Evolutionary conservation across 352 stramenopile species (phyloP).

Genomic region (Globisporangium megalacanthum): DNA sequence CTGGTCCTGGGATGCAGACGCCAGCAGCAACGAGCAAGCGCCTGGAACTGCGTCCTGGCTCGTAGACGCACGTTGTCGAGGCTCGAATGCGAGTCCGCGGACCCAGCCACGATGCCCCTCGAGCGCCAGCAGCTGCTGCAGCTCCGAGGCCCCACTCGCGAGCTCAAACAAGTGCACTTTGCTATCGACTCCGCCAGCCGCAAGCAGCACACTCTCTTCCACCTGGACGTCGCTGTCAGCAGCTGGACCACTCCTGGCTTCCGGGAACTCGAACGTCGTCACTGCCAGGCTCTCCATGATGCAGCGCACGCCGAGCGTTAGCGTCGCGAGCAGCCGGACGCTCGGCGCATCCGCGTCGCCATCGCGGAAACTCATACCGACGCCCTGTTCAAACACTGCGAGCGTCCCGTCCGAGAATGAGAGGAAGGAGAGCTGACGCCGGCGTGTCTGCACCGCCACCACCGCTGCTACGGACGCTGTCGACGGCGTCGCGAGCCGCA

Average conservation of each 20-base stretch:
- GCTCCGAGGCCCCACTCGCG: neutral
- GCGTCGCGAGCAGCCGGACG: conserved; percentile 15
- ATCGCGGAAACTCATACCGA: too few species aligned
- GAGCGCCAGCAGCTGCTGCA: conserved; percentile 35
- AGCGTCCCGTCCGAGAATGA: conserved; percentile 49
- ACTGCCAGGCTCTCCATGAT: conserved; percentile 53
- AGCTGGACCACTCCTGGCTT: neutral
- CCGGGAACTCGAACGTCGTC: conserved; percentile 7
- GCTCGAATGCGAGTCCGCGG: conserved; percentile 51
- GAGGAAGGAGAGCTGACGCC: conserved; percentile 29
- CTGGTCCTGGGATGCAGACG: conserved; percentile 67
- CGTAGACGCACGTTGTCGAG: neutral
- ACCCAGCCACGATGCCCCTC: conserved; percentile 69
- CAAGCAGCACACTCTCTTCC: conserved; percentile 37
- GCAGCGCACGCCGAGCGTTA: conserved; percentile 28
- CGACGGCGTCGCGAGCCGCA: conserved; percentile 10
- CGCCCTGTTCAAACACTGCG: conserved; percentile 20
- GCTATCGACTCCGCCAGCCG: conserved; percentile 58
- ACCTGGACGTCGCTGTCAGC: neutral
- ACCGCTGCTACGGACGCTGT: conserved; percentile 34
- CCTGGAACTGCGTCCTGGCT: neutral
- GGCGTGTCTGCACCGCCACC: conserved; percentile 20
- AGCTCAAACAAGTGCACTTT: conserved; percentile 67
- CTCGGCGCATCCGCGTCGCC: conserved; percentile 2
- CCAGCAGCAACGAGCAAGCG: conserved; percentile 23